Evolutionary conservation across 176 grass and related monocot genomes (phyloP), one percentile per base, ranked within the genome.

Genomic region (Avena eriantha): DNA sequence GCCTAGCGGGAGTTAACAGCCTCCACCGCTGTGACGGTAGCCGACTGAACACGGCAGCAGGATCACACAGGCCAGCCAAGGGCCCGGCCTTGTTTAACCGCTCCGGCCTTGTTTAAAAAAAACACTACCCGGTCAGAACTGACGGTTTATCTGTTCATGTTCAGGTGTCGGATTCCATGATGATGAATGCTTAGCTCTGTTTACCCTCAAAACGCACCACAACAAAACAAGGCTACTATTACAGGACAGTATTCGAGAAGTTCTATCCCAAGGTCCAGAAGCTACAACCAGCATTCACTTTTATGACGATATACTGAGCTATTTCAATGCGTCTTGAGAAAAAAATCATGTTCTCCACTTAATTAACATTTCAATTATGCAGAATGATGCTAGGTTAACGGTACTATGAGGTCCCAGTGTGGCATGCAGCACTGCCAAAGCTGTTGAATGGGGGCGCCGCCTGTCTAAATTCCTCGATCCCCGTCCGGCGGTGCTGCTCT

Each of bases 141-240:
- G 10, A 66, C 69, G 35, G 8, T 81, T 53, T 45, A 43, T 41
- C 43, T 91, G 19, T 67, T 64, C 33, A 76, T 88, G 54, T 79
- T 59, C 90, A 99, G 94, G 92, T 99, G 55, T 93, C 92, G 1
- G 97, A 96, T 87, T 74, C 94, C 76, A 94, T 96, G 97, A 91
- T 96, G 85, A 78, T 69, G 83, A 99, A 96, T 86, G 97, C 97
- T 29, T 46, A 92, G 79, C 71, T 99, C 94, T 90, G 90, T 99
- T 73, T 99, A 96, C 85, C 92, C 94, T 41, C 92, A 96, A 29
- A 99, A 99, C 84, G 94, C 97, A 69, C 97, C 97, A 85, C 85
- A 80, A 99, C 97, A 69, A 99, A 99, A 81, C 94, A 99, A 90
- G 97, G 77, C 15, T 99, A 99, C 80, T 93, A 93, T 53, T 99